These are phyloP conservation scores for Wallacemonas sp. DNA, from an alignment of 208 protist genomes.

Conservation along the genomic window DNA sequence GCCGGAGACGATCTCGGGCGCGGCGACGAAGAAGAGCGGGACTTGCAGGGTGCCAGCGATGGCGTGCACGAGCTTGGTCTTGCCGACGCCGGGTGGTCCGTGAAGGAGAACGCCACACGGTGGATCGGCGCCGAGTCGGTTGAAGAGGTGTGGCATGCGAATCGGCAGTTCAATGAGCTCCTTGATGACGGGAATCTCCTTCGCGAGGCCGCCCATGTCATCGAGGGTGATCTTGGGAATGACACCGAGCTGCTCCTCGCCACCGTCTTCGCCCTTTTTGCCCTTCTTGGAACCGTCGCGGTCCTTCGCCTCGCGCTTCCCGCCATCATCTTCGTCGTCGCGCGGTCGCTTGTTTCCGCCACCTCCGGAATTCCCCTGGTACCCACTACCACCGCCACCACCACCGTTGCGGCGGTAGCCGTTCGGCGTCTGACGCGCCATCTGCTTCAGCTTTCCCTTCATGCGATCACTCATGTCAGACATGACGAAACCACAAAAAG, in stretches of 20 bases:
- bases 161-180: constrained; percentile 96
- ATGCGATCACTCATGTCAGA: constrained; percentile 62
- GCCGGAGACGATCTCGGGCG: constrained; percentile 96
- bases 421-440: constrained; percentile 53
- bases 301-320: constrained; percentile 16
- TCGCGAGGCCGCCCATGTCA: constrained; percentile 92
- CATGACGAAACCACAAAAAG: constrained; percentile 26
- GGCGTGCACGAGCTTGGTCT: constrained; percentile 95
- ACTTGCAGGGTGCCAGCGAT: constrained; percentile 95
- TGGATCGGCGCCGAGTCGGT: constrained; percentile 94
- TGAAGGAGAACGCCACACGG: constrained; percentile 96
- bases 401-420: constrained; percentile 17
- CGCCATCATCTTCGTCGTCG: constrained; percentile 20
- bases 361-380: constrained; percentile 8
- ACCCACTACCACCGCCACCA: constrained; percentile 1
- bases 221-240: constrained; percentile 87
- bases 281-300: constrained; percentile 27
- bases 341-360: constrained; percentile 34
- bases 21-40: constrained; percentile 94
- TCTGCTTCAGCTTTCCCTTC: constrained; percentile 49
- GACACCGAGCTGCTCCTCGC: constrained; percentile 50
- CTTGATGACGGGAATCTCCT: constrained; percentile 91
- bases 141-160: constrained; percentile 94
- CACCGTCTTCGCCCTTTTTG: constrained; percentile 17
- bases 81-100: constrained; percentile 96